Evolutionary conservation across 2,329 filamentous ascomycete species (phyloP).

Genomic region (Microdochium paspali): DNA sequence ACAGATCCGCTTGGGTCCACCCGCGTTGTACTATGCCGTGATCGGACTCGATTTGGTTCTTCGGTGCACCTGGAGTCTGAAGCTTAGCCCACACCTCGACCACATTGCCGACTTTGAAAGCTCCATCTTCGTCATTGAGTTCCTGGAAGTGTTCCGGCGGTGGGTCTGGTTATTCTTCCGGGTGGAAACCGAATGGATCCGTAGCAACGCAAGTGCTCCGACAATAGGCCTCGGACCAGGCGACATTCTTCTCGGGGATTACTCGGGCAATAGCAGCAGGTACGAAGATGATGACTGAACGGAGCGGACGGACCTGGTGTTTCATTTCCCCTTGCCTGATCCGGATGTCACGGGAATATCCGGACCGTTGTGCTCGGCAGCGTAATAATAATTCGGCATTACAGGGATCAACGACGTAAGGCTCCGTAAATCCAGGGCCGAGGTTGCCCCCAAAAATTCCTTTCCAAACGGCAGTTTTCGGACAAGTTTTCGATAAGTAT

Average conservation of each 20-base stretch:
- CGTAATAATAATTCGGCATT: not conserved
- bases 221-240: constrained; percentile 52
- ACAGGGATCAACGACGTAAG: not conserved
- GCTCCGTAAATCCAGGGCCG: not conserved
- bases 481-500: not conserved
- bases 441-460: no score
- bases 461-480: no score
- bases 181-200: constrained; percentile 86
- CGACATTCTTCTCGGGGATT: constrained; percentile 65
- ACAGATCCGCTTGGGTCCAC: constrained; percentile 61
- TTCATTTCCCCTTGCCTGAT: no score
- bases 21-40: constrained; percentile 72
- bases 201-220: constrained; percentile 40
- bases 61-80: constrained; percentile 84
- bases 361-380: not conserved
- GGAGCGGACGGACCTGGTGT: no score
- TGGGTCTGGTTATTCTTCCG: constrained; percentile 98
- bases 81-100: constrained; percentile 73
- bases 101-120: constrained; percentile 81
- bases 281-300: constrained; percentile 42
- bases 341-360: not conserved
- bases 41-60: constrained; percentile 72
- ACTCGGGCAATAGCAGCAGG: constrained; percentile 39
- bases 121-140: constrained; percentile 79
- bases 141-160: constrained; percentile 75